Base-by-base conservation (phyloP, 2,329 filamentous ascomycete species). In the Nothomitra cinnamomea region DNA sequence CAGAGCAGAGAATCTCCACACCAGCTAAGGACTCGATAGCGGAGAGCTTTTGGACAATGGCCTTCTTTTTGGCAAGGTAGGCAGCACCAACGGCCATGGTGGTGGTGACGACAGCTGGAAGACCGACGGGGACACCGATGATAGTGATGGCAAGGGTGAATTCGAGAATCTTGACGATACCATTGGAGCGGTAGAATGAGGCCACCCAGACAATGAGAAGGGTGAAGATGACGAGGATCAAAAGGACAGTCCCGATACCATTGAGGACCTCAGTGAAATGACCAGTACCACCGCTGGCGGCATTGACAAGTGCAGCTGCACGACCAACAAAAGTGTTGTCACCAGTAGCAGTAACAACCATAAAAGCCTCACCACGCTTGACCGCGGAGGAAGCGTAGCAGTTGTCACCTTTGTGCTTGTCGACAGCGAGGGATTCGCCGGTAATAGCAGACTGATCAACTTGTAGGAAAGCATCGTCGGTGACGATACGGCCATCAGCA, bases 51-150 rank as follows among this genome's bases (percentile, higher is more conserved):
- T 94, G 87, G 60, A 94, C 87, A 60, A 94, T 94, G 53, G 87
- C 88, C 73, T 89, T 81, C 77, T 90, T 89, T 76, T 88, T 89
- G 63, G 87, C 87, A 56, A 94, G 79, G 69, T 92, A 92, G 58
- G 87, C 85, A 59, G 87, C 87, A 72, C 87, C 87, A 67, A 94
- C 87, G 66, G 87, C 87, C 87, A 94, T 92, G 65, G 87, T 94
- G 61, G 87, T 94, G 62, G 88, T 94, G 57, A 94, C 87, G 72
- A 94, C 87, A 61, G 86, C 87, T 56, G 87, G 87, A 59, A 94
- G 85, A 82, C 87, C 87, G 70, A 94, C 87, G 53, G 87, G 87
- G 24, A 94, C 87, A 77, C 87, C 87, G 57, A 94, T 85, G 59
- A 94, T 90, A 62, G 86, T 92, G 62, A 94, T 89, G 60, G 85